Percentiles rank a stretch among this genome's conserved stretches.
Evolutionary conservation across 805 yeast genomes (phyloP).

Genomic region (Zygosaccharomyces siamensis): DNA sequence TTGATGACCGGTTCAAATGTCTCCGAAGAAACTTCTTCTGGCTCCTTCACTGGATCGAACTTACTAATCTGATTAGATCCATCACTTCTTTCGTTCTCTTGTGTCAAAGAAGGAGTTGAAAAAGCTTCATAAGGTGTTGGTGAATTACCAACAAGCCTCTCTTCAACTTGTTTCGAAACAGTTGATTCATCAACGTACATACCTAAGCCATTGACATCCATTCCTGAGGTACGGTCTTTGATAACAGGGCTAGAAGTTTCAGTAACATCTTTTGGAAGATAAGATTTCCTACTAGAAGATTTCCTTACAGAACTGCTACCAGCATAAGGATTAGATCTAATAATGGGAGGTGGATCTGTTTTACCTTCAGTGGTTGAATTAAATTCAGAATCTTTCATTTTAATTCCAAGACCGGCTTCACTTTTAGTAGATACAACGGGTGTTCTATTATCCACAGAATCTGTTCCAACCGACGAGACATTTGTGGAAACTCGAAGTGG

Average conservation of each 20-base stretch:
- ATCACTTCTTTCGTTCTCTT: background rate
- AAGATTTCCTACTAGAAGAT: constrained; percentile 9
- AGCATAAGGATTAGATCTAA: constrained; percentile 8
- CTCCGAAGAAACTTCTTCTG: constrained; percentile 19
- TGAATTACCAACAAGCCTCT: background rate
- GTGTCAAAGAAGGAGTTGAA: background rate
- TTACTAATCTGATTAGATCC: constrained; percentile 4
- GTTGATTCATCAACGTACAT: constrained; percentile 2
- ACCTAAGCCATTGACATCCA: constrained; percentile 1
- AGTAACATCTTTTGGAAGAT: constrained; percentile 6
- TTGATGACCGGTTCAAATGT: constrained; percentile 31
- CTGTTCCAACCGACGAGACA: background rate
- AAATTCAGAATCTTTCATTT: background rate
- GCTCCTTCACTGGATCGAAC: constrained; percentile 24
- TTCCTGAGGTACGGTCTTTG: background rate
- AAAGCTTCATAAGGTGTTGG: background rate
- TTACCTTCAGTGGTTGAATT: background rate
- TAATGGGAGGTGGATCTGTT: background rate
- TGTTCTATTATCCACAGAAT: background rate
- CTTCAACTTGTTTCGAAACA: background rate
- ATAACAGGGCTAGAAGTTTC: background rate
- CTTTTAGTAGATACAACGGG: background rate
- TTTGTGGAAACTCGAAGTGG: background rate
- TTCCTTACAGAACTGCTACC: background rate
- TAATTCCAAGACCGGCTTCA: constrained; percentile 2